These are phyloP conservation scores for Teunomyces pallodes DNA, from an alignment of 805 yeast genomes.

Conservation along the genomic window DNA sequence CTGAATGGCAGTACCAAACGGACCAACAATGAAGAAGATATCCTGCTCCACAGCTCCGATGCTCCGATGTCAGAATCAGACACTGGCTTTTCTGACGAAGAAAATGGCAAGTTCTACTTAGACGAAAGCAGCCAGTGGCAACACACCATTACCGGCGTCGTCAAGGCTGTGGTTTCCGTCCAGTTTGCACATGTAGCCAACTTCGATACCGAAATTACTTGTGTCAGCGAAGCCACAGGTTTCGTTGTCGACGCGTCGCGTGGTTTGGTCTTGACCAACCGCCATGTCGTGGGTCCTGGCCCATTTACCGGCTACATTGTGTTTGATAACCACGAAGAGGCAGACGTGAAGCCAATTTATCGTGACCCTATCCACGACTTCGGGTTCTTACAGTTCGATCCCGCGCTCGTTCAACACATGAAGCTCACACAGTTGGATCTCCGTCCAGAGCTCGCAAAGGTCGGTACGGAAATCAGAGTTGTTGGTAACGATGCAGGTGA, in stretches of 20 bases:
- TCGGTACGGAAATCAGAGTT: slow-evolving; percentile 92
- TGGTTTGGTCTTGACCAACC: slow-evolving; percentile 85
- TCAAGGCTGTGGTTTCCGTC: slow-evolving; percentile 81
- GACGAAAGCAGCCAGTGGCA: slow-evolving; percentile 55
- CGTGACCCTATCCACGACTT: slow-evolving; percentile 96
- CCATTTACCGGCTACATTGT: slow-evolving; percentile 91
- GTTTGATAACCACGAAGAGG: slow-evolving; percentile 93
- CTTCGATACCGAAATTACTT: slow-evolving; percentile 81
- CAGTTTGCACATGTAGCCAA: slow-evolving; percentile 84
- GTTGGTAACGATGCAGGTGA: slow-evolving; percentile 98
- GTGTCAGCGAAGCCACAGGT: slow-evolving; percentile 91
- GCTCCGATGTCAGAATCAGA: slow-evolving; percentile 6
- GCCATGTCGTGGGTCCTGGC: slow-evolving; percentile 95
- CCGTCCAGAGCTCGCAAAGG: slow-evolving; percentile 78
- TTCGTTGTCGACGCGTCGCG: slow-evolving; percentile 81
- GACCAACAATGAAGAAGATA: not conserved
- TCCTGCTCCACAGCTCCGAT: slow-evolving; percentile 9
- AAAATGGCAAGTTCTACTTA: slow-evolving; percentile 10
- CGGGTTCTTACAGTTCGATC: slow-evolving; percentile 82
- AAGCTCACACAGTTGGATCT: slow-evolving; percentile 61
- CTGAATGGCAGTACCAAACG: slow-evolving; percentile 7
- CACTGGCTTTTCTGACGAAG: slow-evolving; percentile 10
- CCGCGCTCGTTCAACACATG: slow-evolving; percentile 70
- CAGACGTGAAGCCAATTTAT: slow-evolving; percentile 78
- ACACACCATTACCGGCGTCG: slow-evolving; percentile 74